These are phyloP conservation scores for Bipolaris bicolor DNA, from an alignment of 2,329 filamentous ascomycete genomes.

Conservation along the genomic window DNA sequence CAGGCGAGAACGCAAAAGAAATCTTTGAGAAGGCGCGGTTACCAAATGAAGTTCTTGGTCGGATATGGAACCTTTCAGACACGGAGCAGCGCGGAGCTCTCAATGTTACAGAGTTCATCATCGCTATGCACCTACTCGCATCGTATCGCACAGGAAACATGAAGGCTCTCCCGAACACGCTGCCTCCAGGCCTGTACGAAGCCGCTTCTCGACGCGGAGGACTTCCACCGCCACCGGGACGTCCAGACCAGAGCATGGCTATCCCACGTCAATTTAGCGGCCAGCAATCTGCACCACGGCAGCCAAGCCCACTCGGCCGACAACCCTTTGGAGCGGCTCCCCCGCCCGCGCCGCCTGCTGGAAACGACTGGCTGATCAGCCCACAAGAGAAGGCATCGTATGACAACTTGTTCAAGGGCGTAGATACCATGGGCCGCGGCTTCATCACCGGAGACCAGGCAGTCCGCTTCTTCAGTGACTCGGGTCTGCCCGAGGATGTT, in stretches of 20 bases:
- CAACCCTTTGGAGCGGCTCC: conserved; percentile 57
- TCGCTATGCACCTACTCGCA: conserved; percentile 95
- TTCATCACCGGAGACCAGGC: conserved; percentile 93
- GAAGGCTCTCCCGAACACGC: conserved; percentile 75
- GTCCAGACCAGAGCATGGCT: conserved; percentile 60
- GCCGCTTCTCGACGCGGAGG: conserved; percentile 72
- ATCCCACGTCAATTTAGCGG: conserved; percentile 87
- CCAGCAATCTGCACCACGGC: conserved; percentile 56
- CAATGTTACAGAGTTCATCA: conserved; percentile 89
- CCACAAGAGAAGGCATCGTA: conserved; percentile 86
- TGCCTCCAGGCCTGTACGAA: conserved; percentile 88
- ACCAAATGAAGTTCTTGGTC: conserved; percentile 87
- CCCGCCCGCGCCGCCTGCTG: conserved; percentile 61
- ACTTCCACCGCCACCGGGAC: conserved; percentile 51
- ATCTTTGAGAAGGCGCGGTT: conserved; percentile 94
- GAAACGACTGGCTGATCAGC: conserved; percentile 80
- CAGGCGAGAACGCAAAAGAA: conserved; percentile 83
- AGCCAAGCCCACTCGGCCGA: conserved; percentile 64
- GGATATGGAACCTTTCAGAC: conserved; percentile 95
- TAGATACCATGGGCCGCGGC: conserved; percentile 81
- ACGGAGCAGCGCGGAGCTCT: conserved; percentile 89
- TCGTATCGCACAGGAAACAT: conserved; percentile 86
- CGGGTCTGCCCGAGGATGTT: conserved; percentile 83
- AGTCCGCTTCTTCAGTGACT: conserved; percentile 92
- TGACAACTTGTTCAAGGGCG: conserved; percentile 80